Evolutionary conservation across 2,329 filamentous ascomycete species (phyloP), one percentile per base, ranked within the genome.

Genomic region (Cladosporium velox): DNA sequence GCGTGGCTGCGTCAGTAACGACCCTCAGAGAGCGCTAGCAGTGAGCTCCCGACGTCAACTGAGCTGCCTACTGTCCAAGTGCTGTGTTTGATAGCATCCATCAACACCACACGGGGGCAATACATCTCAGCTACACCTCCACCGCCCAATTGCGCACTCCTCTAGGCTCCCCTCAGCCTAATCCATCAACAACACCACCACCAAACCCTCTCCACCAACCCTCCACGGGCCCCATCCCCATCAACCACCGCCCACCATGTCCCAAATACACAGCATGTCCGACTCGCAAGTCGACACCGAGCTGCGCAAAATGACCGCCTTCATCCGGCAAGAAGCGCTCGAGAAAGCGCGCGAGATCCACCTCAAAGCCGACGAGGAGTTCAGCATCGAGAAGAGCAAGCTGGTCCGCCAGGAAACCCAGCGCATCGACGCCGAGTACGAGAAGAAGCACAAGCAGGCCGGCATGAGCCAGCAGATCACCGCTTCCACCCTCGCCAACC

Each of bases 271-370:
- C 89, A 91, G 92, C 80, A 90, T 98, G 83, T 97, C 93, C 83
- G 93, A 97, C 87, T 93, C 96, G 84, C 79, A 98, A 93, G 95
- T 99, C 86, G 90, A 91, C 83, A 90, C 92, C 83, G 95, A 99
- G 88, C 91, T 99, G 82, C 93, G 92, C 86, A 99, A 99, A 88
- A 99, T 99, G 95, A 98, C 95, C 67, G 94, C 93, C 78, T 99
- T 99, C 88, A 99, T 99, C 88, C 92, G 93, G 81, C 95, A 98
- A 84, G 95, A 99, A 84, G 95, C 95, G 67, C 87, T 91, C 77
- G 95, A 99, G 80, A 99, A 99, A 83, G 93, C 93, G 75, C 91
- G 91, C 78, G 95, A 99, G 82, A 98, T 99, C 81, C 88, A 95
- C 77, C 90, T 98, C 83, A 98, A 98, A 83, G 95, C 95, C 80